These are phyloP conservation scores for Rhododendron ferrugineum DNA, from an alignment of 148 eudicot genomes.

Conservation along the genomic window DNA sequence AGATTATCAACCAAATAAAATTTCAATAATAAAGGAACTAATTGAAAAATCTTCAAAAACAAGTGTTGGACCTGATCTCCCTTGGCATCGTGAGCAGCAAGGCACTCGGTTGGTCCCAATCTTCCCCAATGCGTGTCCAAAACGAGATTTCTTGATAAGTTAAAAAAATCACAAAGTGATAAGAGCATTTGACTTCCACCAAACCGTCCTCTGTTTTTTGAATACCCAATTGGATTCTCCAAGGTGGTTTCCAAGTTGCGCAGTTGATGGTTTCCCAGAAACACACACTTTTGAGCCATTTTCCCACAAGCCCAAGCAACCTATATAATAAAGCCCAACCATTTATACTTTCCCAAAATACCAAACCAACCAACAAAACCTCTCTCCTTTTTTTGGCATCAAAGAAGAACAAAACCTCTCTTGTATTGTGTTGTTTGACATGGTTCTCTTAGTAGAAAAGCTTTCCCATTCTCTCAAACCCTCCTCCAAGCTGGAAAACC, in stretches of 20 bases:
- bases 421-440: constrained; percentile 4
- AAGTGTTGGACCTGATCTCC: not conserved
- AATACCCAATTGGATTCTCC: not conserved
- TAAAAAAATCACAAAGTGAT: constrained; percentile 6
- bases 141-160: not conserved
- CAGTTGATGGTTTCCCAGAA: not conserved
- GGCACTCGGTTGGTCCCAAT: not conserved
- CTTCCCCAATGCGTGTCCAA: not conserved
- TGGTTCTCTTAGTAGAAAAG: constrained; percentile 39
- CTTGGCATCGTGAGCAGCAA: not conserved
- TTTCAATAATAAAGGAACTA: too few relatives aligned
- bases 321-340: not conserved
- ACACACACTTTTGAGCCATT: not conserved
- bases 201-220: not conserved
- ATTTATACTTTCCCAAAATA: not conserved
- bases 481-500: constrained; percentile 32
- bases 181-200: constrained; percentile 25
- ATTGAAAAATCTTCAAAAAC: not conserved
- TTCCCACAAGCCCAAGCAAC: not conserved
- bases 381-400: not conserved
- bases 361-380: not conserved
- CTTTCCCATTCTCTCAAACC: constrained; percentile 19
- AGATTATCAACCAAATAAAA: too few relatives aligned
- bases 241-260: not conserved
- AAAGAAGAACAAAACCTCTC: not conserved